Conservation (phyloP, 2,329 filamentous ascomycete species). For the Fusarium nurragi region DNA sequence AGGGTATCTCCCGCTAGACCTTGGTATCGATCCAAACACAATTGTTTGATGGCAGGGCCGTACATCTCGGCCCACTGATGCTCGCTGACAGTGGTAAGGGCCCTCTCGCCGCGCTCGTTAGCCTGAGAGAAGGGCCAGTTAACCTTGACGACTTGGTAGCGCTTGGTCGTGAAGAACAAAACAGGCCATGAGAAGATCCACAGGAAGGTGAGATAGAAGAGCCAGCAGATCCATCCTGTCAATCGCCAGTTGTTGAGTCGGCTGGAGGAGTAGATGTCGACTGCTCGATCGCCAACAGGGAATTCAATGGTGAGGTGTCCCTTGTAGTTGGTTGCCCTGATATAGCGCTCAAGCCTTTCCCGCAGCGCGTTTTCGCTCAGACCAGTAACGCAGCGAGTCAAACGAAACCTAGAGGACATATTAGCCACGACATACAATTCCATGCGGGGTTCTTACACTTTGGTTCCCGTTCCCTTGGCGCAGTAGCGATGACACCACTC, state of each 20-base stretch:
- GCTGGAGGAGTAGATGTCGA: constrained; percentile 36
- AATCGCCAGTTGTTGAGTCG: constrained; percentile 31
- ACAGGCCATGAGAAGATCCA: constrained; percentile 41
- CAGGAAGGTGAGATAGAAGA: constrained; percentile 37
- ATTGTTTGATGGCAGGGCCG: constrained; percentile 24
- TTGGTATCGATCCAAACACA: constrained; percentile 36
- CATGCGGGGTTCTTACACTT: constrained; percentile 21
- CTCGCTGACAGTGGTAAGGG: constrained; percentile 33
- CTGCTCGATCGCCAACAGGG: constrained; percentile 34
- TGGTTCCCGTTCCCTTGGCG: constrained; percentile 21
- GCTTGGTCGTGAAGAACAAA: constrained; percentile 32
- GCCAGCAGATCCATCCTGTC: constrained; percentile 35
- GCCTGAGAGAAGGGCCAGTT: constrained; percentile 32
- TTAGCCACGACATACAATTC: neutral
- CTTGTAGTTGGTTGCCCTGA: constrained; percentile 36
- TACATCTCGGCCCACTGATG: constrained; percentile 26
- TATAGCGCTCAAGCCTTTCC: neutral
- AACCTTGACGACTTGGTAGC: constrained; percentile 25
- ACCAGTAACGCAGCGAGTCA: constrained; percentile 28
- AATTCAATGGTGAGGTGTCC: constrained; percentile 29
- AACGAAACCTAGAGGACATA: constrained; percentile 18
- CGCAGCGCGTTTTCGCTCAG: constrained; percentile 3
- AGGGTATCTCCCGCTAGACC: constrained; percentile 30
- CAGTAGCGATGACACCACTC: constrained; percentile 40
- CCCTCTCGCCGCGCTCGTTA: constrained; percentile 10